Percentiles rank a stretch among this genome's conserved stretches.
phyloP scores from a whole-genome alignment of 768 basidiomycete species.

The Lactarius hatsudake region DNA sequence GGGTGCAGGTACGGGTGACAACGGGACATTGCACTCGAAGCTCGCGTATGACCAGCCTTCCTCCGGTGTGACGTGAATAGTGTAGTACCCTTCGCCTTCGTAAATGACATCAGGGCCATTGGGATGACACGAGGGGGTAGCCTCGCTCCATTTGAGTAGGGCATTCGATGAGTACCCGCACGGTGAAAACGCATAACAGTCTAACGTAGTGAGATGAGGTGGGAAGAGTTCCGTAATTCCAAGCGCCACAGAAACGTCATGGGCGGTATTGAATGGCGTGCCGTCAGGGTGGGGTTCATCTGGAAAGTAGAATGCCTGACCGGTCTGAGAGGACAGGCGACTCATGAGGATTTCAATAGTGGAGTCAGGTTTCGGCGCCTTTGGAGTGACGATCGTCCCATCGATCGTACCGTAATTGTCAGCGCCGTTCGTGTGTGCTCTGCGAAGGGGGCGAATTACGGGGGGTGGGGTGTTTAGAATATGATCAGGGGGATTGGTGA shows the following conservation, averaged over 20 bases:
- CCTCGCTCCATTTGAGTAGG: slow-evolving; percentile 63
- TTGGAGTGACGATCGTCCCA: slow-evolving; percentile 20
- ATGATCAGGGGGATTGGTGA: slow-evolving; percentile 59
- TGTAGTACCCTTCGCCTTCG: slow-evolving; percentile 88
- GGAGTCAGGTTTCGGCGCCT: slow-evolving; percentile 57
- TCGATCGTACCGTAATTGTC: slow-evolving; percentile 21
- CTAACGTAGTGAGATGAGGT: slow-evolving; percentile 71
- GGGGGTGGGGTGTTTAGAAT: slow-evolving; percentile 24
- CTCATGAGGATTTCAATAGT: slow-evolving; percentile 99
- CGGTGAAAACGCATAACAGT: slow-evolving; percentile 90
- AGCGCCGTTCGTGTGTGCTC: slow-evolving; percentile 9
- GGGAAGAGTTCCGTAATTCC: slow-evolving; percentile 87
- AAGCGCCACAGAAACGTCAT: slow-evolving; percentile 61
- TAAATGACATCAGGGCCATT: slow-evolving; percentile 30
- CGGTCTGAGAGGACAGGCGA: slow-evolving; percentile 71
- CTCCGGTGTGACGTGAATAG: slow-evolving; percentile 98
- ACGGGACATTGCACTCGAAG: slow-evolving; percentile 97
- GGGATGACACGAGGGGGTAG: slow-evolving; percentile 28
- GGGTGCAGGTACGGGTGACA: slow-evolving; percentile 41
- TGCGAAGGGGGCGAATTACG: slow-evolving; percentile 26
- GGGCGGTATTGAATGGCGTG: slow-evolving; percentile 51
- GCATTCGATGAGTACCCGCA: slow-evolving; percentile 98
- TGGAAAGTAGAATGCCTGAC: slow-evolving; percentile 69
- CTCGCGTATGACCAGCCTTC: slow-evolving; percentile 98
- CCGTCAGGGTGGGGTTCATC: slow-evolving; percentile 28